Conservation (phyloP, 2,329 filamentous ascomycete genomes). For the Raffaelea ambrosiae region DNA sequence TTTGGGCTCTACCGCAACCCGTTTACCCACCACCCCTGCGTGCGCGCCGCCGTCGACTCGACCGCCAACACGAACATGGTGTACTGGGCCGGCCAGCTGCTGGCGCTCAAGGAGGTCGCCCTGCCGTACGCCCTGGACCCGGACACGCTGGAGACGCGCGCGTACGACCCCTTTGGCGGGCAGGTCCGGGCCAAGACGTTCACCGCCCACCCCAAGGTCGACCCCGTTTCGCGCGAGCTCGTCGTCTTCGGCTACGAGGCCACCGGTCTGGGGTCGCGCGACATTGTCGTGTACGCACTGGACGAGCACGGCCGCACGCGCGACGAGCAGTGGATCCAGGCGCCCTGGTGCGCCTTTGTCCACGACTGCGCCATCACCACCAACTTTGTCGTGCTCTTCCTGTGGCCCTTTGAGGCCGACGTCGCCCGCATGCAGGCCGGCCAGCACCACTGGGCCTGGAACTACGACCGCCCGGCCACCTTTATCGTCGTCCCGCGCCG, state of each 20-base stretch:
- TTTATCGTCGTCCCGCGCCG: conserved; percentile 14
- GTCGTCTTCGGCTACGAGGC: conserved; percentile 29
- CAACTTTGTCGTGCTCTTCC: conserved; percentile 23
- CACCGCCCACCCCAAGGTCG: conserved; percentile 43
- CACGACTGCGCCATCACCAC: conserved; percentile 31
- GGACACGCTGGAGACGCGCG: conserved; percentile 36
- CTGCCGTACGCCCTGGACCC: conserved; percentile 43
- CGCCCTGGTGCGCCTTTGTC: conserved; percentile 23
- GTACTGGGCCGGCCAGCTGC: conserved; percentile 44
- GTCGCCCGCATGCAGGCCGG: conserved; percentile 24
- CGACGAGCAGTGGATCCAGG: conserved; percentile 23
- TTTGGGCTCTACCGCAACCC: conserved; percentile 19
- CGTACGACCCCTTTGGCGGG: conserved; percentile 40
- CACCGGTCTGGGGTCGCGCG: conserved; percentile 25
- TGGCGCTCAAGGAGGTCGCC: conserved; percentile 45
- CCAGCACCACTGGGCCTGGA: conserved; percentile 28
- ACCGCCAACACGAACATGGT: conserved; percentile 42
- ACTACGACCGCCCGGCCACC: conserved; percentile 11
- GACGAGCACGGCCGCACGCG: conserved; percentile 16
- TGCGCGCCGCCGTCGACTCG: conserved; percentile 21
- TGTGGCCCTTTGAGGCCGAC: conserved; percentile 19
- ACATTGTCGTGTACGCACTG: conserved; percentile 25
- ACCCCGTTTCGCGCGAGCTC: conserved; percentile 35
- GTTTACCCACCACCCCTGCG: conserved; percentile 6
- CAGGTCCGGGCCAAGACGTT: conserved; percentile 38